A percentile compares a stretch with the other conserved stretches of the same genome.
Conservation (phyloP, 78 protist genomes). For the Dictyostelium intermedium region DNA sequence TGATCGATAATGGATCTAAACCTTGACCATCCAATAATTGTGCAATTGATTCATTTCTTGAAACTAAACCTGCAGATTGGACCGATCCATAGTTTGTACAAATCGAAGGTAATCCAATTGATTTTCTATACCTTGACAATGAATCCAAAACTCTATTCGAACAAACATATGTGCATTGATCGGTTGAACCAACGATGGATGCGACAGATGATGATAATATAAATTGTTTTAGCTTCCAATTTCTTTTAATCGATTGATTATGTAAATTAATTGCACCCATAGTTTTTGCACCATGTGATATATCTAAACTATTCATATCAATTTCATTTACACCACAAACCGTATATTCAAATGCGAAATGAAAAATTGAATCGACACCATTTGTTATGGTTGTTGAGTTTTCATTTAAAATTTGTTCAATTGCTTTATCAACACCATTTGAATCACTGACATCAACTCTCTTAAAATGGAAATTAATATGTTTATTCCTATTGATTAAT, state of each 20-base stretch:
- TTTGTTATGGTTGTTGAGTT: neutral
- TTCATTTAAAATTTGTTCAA: neutral
- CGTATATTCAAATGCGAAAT: conserved; percentile 43
- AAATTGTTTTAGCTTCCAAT: conserved; percentile 12
- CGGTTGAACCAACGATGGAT: conserved; percentile 31
- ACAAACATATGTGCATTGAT: conserved; percentile 81
- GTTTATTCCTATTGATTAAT: conserved; percentile 2
- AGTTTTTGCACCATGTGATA: conserved; percentile 48
- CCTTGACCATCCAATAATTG: neutral
- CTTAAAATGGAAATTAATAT: neutral
- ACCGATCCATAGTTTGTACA: conserved; percentile 68
- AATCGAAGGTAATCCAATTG: conserved; percentile 29
- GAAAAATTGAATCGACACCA: conserved; percentile 49
- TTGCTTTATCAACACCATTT: neutral
- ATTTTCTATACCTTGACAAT: conserved; percentile 44
- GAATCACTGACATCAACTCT: conserved; percentile 2
- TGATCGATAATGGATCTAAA: neutral
- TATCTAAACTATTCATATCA: neutral
- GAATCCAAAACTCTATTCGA: conserved; percentile 84
- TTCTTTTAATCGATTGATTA: neutral
- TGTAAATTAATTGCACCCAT: conserved; percentile 81
- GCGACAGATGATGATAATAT: conserved; percentile 63
- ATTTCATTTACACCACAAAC: neutral
- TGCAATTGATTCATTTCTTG: conserved; percentile 15
- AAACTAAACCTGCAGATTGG: conserved; percentile 2